A percentile compares a stretch with the other conserved stretches of the same genome.
phyloP scores from a whole-genome alignment of 2,329 filamentous ascomycete genomes.

The Aspergillus amoenus region DNA sequence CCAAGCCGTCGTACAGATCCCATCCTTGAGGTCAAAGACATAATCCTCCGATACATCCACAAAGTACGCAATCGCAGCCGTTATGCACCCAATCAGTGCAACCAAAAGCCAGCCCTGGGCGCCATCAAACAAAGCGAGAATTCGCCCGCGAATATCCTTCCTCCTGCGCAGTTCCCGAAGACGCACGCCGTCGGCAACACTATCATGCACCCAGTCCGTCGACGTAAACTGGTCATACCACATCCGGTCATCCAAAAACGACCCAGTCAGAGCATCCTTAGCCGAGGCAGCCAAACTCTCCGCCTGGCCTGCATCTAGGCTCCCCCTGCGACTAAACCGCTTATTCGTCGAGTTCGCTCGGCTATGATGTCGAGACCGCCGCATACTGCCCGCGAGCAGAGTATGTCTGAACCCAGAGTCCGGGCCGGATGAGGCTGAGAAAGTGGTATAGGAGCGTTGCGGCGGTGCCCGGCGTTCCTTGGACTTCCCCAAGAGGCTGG shows the following conservation, averaged over 20 bases:
- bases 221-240: slow-evolving; percentile 99
- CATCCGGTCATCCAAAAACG: slow-evolving; percentile 78
- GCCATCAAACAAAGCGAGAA: slow-evolving; percentile 76
- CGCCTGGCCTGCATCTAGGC: slow-evolving; percentile 53
- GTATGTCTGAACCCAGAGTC: slow-evolving; percentile 36
- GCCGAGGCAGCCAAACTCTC: slow-evolving; percentile 40
- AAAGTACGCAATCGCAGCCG: slow-evolving; percentile 81
- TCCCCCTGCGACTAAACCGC: slow-evolving; percentile 52
- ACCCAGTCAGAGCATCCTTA: slow-evolving; percentile 53
- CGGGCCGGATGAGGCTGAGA: slow-evolving; percentile 31
- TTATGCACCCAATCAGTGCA: slow-evolving; percentile 81
- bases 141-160: slow-evolving; percentile 79
- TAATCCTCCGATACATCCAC: slow-evolving; percentile 84
- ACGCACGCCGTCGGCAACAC: slow-evolving; percentile 88
- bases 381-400: slow-evolving; percentile 36
- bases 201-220: slow-evolving; percentile 97
- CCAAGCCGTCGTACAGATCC: slow-evolving; percentile 75
- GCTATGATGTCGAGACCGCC: slow-evolving; percentile 47
- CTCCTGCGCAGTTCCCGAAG: slow-evolving; percentile 78
- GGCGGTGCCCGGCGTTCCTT: slow-evolving; percentile 21
- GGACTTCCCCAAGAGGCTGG: slow-evolving; percentile 32
- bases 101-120: slow-evolving; percentile 93
- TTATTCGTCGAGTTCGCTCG: slow-evolving; percentile 51
- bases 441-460: slow-evolving; percentile 38
- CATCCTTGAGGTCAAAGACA: slow-evolving; percentile 88